Percentiles rank a stretch among this genome's conserved stretches.
Conservation (phyloP, 192 early-diverging fungal species). For the Backusella mclennaniae region DNA sequence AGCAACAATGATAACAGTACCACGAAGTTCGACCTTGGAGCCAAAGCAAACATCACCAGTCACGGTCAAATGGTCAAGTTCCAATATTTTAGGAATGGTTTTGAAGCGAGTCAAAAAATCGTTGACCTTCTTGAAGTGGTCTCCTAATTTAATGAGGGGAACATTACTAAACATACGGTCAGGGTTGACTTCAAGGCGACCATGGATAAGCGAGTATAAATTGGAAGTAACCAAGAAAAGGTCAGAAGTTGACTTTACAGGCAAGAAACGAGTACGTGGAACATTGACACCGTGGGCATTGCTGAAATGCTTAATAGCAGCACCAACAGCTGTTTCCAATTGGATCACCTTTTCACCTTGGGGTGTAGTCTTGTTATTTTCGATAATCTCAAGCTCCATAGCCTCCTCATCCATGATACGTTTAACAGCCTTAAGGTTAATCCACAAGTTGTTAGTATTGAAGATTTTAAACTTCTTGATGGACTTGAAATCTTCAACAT, state of each 20-base stretch:
- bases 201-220: constrained; percentile 91
- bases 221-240: constrained; percentile 96
- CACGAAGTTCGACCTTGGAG: constrained; percentile 80
- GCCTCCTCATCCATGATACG: constrained; percentile 78
- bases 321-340: constrained; percentile 98
- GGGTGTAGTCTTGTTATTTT: constrained; percentile 94
- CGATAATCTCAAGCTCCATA: constrained; percentile 92
- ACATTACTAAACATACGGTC: constrained; percentile 91
- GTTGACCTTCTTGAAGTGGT: constrained; percentile 95
- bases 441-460: constrained; percentile 96
- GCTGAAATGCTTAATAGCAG: constrained; percentile 97
- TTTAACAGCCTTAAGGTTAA: constrained; percentile 82
- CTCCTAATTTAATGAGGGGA: constrained; percentile 95
- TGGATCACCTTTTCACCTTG: constrained; percentile 96
- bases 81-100: constrained; percentile 92
- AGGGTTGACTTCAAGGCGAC: constrained; percentile 88
- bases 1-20: constrained; percentile 99
- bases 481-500: constrained; percentile 98
- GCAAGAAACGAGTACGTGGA: constrained; percentile 96
- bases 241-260: constrained; percentile 97
- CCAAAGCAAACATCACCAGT: constrained; percentile 99
- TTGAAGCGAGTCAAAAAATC: constrained; percentile 91
- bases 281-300: constrained; percentile 96
- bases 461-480: constrained; percentile 99
- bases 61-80: constrained; percentile 97